Evolutionary conservation across 2,329 filamentous ascomycete species (phyloP).

Genomic region (Kalmusia sp.): DNA sequence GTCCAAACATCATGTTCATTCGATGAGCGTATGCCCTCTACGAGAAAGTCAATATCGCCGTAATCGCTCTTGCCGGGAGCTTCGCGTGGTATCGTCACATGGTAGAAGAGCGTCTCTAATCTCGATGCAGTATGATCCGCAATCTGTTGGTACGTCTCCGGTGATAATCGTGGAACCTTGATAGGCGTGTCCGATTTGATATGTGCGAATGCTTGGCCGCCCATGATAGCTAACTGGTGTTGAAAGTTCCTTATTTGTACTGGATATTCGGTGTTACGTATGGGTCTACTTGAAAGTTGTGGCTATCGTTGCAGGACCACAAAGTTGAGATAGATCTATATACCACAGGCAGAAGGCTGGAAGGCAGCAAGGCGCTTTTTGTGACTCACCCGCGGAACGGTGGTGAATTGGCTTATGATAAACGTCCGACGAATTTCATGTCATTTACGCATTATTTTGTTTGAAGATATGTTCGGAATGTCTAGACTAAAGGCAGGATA

Average conservation of each 20-base stretch:
- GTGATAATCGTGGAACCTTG: constrained; percentile 70
- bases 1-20: constrained; percentile 29
- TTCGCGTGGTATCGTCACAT: constrained; percentile 68
- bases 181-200: constrained; percentile 50
- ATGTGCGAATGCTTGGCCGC: constrained; percentile 57
- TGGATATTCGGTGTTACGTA: no score
- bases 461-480: no score
- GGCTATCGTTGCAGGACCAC: no score
- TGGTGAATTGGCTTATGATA: background rate
- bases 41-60: constrained; percentile 78
- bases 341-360: background rate
- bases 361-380: background rate
- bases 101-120: constrained; percentile 60
- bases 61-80: constrained; percentile 71
- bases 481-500: no score
- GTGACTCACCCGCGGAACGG: background rate
- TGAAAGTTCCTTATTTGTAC: background rate
- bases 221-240: constrained; percentile 64
- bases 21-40: constrained; percentile 42
- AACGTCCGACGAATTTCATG: no score
- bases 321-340: no score
- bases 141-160: constrained; percentile 62
- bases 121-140: constrained; percentile 55
- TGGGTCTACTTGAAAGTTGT: no score
- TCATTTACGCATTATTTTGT: no score